Evolutionary conservation across 495 filamentous ascomycete species (phyloP).

Genomic region (Thermochaetoides thermophila): DNA sequence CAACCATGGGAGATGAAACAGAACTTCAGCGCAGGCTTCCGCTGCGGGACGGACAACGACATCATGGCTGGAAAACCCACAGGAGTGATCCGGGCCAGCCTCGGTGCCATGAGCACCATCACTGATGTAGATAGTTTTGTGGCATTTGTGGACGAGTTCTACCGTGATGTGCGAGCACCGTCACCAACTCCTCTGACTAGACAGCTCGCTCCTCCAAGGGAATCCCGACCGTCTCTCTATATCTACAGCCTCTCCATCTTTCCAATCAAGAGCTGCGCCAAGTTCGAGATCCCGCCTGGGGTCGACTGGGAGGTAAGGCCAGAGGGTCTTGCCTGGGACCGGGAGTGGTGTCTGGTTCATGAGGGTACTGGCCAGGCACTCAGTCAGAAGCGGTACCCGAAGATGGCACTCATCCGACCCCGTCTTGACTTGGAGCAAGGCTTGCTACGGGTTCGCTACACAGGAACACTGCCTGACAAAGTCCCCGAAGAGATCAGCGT

Average conservation of each 20-base stretch:
- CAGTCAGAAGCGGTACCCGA: slow-evolving; percentile 68
- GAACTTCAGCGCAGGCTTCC: slow-evolving; percentile 67
- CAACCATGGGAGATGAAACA: slow-evolving; percentile 62
- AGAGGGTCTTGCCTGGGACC: slow-evolving; percentile 79
- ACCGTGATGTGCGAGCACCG: no score
- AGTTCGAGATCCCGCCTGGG: slow-evolving; percentile 51
- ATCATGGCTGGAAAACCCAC: slow-evolving; percentile 73
- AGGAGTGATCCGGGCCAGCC: slow-evolving; percentile 67
- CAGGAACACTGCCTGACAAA: slow-evolving; percentile 19
- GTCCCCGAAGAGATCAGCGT: slow-evolving; percentile 39
- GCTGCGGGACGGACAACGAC: slow-evolving; percentile 68
- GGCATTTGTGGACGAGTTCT: slow-evolving; percentile 64
- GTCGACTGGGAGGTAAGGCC: slow-evolving; percentile 55
- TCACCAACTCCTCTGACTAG: no score
- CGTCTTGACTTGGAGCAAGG: slow-evolving; percentile 44
- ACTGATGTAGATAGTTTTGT: slow-evolving; percentile 60
- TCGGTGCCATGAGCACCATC: slow-evolving; percentile 77
- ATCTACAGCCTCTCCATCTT: slow-evolving; percentile 54
- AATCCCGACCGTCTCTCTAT: slow-evolving; percentile 14
- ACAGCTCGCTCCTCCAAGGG: slow-evolving; percentile 17
- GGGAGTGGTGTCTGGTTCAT: slow-evolving; percentile 88
- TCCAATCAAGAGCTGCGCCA: slow-evolving; percentile 81
- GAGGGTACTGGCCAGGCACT: slow-evolving; percentile 62
- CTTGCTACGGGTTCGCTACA: slow-evolving; percentile 37
- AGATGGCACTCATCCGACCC: slow-evolving; percentile 69